These are phyloP conservation scores for Aspergillus pseudoviridinutans DNA, from an alignment of 2,329 filamentous ascomycete species.

Conservation along the genomic window DNA sequence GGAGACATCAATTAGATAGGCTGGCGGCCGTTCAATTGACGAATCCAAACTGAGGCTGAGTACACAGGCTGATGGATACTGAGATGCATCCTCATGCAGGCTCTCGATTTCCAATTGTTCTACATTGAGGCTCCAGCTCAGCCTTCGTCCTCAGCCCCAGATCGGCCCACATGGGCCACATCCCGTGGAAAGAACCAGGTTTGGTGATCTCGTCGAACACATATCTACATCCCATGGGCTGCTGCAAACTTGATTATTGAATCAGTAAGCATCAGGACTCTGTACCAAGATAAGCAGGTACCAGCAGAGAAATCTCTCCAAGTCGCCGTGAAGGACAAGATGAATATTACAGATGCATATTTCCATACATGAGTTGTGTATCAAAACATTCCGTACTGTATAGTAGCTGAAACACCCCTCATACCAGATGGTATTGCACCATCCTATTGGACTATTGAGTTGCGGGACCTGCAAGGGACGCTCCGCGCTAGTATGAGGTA, in stretches of 20 bases:
- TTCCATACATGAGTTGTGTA: neutral
- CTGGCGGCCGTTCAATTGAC: too few relatives aligned
- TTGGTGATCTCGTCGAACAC: neutral
- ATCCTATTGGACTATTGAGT: conserved; percentile 10
- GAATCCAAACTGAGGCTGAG: too few relatives aligned
- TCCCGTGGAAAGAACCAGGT: conserved; percentile 11
- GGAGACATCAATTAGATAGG: neutral
- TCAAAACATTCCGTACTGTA: neutral
- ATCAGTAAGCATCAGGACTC: neutral
- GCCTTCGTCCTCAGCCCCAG: conserved; percentile 9
- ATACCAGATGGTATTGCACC: conserved; percentile 2
- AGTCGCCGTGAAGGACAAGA: neutral
- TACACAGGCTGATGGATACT: neutral
- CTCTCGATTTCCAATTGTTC: neutral
- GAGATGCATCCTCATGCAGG: neutral
- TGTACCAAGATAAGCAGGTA: too few relatives aligned
- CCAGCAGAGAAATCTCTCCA: neutral
- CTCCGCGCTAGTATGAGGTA: conserved; percentile 12
- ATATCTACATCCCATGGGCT: neutral
- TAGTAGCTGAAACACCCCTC: conserved; percentile 8
- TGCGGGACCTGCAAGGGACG: conserved; percentile 18
- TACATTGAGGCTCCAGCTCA: neutral
- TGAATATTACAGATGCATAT: neutral
- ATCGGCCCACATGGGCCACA: conserved; percentile 14
- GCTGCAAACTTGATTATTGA: neutral